These are phyloP conservation scores for Crithidia sp. DNA, from an alignment of 208 protist genomes.

Conservation along the genomic window DNA sequence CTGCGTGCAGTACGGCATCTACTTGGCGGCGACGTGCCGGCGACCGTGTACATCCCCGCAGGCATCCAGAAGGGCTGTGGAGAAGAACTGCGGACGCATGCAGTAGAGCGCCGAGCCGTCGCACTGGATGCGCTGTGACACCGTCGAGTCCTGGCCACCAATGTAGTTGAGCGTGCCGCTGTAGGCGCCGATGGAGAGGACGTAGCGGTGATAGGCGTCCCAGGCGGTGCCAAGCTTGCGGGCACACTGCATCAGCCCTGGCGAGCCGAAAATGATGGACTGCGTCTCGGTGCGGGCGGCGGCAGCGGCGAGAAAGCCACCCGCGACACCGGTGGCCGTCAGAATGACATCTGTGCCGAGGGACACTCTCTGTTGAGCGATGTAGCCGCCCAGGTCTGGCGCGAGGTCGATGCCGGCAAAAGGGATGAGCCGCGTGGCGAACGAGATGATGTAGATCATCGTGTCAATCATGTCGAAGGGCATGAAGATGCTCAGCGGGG, in stretches of 20 bases:
- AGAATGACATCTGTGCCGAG: constrained; percentile 40
- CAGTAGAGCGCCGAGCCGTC: constrained; percentile 36
- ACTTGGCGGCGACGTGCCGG: constrained; percentile 8
- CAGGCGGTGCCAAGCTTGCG: constrained; percentile 32
- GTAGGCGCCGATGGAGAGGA: constrained; percentile 52
- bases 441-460: constrained; percentile 60
- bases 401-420: constrained; percentile 37
- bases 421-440: constrained; percentile 49
- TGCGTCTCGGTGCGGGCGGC: constrained; percentile 41
- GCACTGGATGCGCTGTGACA: constrained; percentile 56
- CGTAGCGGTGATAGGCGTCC: constrained; percentile 57
- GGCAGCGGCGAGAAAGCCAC: constrained; percentile 55
- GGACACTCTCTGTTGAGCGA: constrained; percentile 18
- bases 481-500: constrained; percentile 70
- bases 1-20: not conserved
- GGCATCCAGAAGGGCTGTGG: constrained; percentile 28
- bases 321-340: constrained; percentile 49
- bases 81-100: constrained; percentile 52
- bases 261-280: constrained; percentile 59
- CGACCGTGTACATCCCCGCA: constrained; percentile 42
- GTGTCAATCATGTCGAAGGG: constrained; percentile 52
- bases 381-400: constrained; percentile 30
- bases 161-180: constrained; percentile 56
- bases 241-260: constrained; percentile 57
- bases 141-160: constrained; percentile 57